phyloP scores from a whole-genome alignment of 257 asterid genomes.

The Jasminum sambac region DNA sequence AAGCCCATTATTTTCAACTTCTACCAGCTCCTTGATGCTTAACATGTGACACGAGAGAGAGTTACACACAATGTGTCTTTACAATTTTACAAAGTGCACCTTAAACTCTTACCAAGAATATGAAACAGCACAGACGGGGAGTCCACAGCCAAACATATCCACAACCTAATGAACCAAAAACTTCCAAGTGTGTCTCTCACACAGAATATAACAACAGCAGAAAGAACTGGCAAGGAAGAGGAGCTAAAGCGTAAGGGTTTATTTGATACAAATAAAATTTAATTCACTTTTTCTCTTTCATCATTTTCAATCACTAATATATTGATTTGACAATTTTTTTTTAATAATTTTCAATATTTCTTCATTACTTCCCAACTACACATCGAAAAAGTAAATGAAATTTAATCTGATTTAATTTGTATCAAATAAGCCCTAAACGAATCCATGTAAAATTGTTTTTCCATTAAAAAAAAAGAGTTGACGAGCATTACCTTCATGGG shows the following conservation, averaged over 20 bases:
- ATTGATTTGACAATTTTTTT: too few relatives aligned
- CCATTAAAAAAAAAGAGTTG: conserved; percentile 1
- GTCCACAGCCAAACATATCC: conserved; percentile 98
- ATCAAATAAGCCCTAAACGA: too few relatives aligned
- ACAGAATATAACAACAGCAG: neutral
- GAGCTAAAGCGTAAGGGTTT: too few relatives aligned
- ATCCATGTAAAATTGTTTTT: conserved; percentile 2
- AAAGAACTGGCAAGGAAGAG: neutral
- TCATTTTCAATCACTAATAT: too few relatives aligned
- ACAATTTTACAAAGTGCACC: conserved; percentile 6
- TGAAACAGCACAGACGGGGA: conserved; percentile 96
- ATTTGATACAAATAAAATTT: too few relatives aligned
- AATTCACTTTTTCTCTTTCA: too few relatives aligned
- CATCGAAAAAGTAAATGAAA: too few relatives aligned
- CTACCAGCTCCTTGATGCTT: conserved; percentile 88
- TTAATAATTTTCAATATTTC: too few relatives aligned
- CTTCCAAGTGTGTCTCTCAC: conserved; percentile 18
- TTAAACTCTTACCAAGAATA: conserved; percentile 77
- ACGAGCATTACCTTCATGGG: conserved; percentile 80
- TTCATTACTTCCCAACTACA: too few relatives aligned
- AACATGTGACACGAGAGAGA: conserved; percentile 25
- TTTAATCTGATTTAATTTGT: too few relatives aligned
- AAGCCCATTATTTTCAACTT: conserved; percentile 80
- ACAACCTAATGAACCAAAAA: conserved; percentile 61
- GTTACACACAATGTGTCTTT: conserved; percentile 14